phyloP scores from a whole-genome alignment of 768 basidiomycete genomes.

The Leucocoprinus leucothites region DNA sequence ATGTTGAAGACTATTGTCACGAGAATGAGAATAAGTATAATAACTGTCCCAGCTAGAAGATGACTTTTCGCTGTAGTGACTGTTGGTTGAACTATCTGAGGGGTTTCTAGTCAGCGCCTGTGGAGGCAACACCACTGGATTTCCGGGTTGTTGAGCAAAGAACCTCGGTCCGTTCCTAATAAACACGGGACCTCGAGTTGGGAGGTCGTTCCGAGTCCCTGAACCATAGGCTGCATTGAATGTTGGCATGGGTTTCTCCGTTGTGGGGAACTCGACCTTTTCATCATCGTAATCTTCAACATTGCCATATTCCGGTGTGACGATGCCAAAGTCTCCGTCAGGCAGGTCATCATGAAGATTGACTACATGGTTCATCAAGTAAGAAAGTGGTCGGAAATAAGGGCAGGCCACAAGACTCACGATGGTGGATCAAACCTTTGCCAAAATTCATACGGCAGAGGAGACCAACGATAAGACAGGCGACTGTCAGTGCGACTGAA shows the following conservation, averaged over 20 bases:
- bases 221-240: slow-evolving; percentile 39
- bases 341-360: slow-evolving; percentile 49
- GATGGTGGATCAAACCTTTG: slow-evolving; percentile 64
- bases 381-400: neutral
- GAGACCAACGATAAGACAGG: slow-evolving; percentile 58
- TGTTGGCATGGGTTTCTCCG: slow-evolving; percentile 50
- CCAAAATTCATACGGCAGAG: slow-evolving; percentile 74
- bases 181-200: slow-evolving; percentile 20
- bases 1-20: slow-evolving; percentile 25
- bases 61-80: slow-evolving; percentile 33
- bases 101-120: slow-evolving; percentile 34
- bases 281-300: slow-evolving; percentile 40
- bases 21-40: slow-evolving; percentile 26
- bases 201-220: slow-evolving; percentile 26
- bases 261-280: slow-evolving; percentile 64
- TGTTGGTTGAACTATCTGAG: slow-evolving; percentile 28
- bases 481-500: slow-evolving; percentile 54
- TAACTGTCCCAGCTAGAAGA: slow-evolving; percentile 37
- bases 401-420: slow-evolving; percentile 38
- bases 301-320: slow-evolving; percentile 22
- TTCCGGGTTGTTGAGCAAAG: slow-evolving; percentile 33
- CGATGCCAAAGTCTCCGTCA: slow-evolving; percentile 22
- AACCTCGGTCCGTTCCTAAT: slow-evolving; percentile 41
- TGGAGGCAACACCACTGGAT: slow-evolving; percentile 25
- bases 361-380: slow-evolving; percentile 34